Evolutionary conservation across 2,329 filamentous ascomycete genomes (phyloP).

Genomic region (Xylaria sp.): DNA sequence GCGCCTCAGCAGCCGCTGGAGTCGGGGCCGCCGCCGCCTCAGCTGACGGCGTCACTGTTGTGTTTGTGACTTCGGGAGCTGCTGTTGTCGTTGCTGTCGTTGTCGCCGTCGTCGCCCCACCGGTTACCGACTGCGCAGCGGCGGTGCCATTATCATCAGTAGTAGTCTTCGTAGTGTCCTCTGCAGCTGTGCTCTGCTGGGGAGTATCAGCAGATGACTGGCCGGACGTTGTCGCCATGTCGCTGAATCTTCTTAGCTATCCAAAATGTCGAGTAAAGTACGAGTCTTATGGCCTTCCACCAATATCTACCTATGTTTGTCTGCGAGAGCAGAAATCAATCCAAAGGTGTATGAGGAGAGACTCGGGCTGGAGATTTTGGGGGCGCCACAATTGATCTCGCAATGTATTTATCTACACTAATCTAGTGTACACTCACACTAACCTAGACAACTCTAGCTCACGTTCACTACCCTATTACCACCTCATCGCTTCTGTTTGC

Average conservation of each 20-base stretch:
- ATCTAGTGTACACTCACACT: slow-evolving; percentile 3
- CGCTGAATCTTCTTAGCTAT: not conserved
- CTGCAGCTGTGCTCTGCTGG: slow-evolving; percentile 25
- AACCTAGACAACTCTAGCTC: not conserved
- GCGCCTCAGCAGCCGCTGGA: not conserved
- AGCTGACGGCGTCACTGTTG: slow-evolving; percentile 6
- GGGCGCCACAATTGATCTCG: slow-evolving; percentile 18
- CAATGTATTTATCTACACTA: slow-evolving; percentile 16
- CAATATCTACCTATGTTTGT: not conserved
- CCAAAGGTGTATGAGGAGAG: slow-evolving; percentile 4
- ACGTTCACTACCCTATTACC: not conserved
- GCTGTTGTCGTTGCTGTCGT: slow-evolving; percentile 9
- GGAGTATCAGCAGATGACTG: slow-evolving; percentile 26
- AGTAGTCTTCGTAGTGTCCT: slow-evolving; percentile 22
- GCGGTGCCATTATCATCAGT: slow-evolving; percentile 10
- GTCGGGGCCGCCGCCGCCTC: slow-evolving; percentile 9
- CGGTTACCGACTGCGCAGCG: slow-evolving; percentile 17
- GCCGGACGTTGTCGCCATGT: slow-evolving; percentile 29
- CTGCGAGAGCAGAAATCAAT: slow-evolving; percentile 12
- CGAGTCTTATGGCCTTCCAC: not conserved
- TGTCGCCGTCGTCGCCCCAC: slow-evolving; percentile 3
- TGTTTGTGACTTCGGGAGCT: slow-evolving; percentile 5
- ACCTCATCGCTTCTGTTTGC: slow-evolving; percentile 7
- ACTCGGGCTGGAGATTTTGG: slow-evolving; percentile 5
- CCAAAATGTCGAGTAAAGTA: not conserved